Conservation (phyloP, 78 protist genomes). For the Blattamonas nauphoetae region DNA sequence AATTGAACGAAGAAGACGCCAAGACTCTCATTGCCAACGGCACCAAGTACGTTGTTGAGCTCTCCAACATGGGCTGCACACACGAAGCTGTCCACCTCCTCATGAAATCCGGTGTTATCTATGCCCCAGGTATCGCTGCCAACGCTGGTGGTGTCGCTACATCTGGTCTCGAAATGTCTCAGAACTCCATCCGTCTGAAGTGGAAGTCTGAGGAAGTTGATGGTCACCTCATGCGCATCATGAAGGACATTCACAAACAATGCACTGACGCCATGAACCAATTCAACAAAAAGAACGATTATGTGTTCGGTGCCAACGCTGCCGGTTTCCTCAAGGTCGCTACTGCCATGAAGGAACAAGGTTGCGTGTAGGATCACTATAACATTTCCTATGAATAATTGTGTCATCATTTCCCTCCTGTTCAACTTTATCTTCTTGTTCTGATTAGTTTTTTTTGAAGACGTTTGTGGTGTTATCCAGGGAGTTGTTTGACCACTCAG, state of each 20-base stretch:
- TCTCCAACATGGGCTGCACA: conserved; percentile 57
- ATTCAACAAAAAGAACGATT: neutral
- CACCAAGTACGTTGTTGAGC: conserved; percentile 34
- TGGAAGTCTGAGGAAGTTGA: conserved; percentile 58
- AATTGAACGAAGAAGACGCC: conserved; percentile 44
- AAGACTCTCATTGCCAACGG: conserved; percentile 25
- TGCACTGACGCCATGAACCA: neutral
- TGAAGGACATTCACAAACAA: conserved; percentile 29
- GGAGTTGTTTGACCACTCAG: too few relatives aligned
- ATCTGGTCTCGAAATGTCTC: conserved; percentile 63
- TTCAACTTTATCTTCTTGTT: too few relatives aligned
- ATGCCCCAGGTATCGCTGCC: conserved; percentile 41
- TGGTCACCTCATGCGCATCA: conserved; percentile 41
- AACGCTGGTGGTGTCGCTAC: conserved; percentile 68
- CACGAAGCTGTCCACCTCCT: conserved; percentile 37
- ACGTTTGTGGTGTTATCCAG: too few relatives aligned
- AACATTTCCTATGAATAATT: too few relatives aligned
- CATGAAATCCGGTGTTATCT: conserved; percentile 12
- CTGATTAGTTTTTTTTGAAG: too few relatives aligned
- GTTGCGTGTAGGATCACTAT: conserved; percentile 25
- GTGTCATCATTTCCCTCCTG: too few relatives aligned
- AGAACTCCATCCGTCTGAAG: conserved; percentile 30
- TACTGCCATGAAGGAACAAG: conserved; percentile 51
- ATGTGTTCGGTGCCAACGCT: conserved; percentile 49
- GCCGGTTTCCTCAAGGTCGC: conserved; percentile 60